These are phyloP conservation scores for Kwoniella europaea DNA, from an alignment of 768 basidiomycete species.

Conservation along the genomic window DNA sequence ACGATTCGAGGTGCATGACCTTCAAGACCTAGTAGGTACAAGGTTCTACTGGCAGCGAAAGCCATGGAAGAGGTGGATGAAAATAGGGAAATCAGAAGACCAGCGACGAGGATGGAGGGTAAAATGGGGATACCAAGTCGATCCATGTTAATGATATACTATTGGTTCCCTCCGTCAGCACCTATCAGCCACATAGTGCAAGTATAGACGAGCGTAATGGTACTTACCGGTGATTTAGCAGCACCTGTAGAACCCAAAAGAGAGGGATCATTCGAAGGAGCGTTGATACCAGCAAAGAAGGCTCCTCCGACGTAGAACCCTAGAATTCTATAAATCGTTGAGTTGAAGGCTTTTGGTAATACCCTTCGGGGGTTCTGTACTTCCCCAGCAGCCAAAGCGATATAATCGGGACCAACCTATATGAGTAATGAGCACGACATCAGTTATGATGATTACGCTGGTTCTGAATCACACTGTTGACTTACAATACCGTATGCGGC, in stretches of 20 bases:
- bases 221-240: conserved; percentile 19
- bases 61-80: conserved; percentile 17
- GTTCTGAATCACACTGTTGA: background rate
- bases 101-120: conserved; percentile 25
- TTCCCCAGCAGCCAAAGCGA: conserved; percentile 18
- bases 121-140: conserved; percentile 17
- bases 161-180: background rate
- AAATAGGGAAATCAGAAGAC: conserved; percentile 19
- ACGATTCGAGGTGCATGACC: conserved; percentile 30
- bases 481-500: conserved; percentile 22
- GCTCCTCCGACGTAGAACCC: conserved; percentile 19
- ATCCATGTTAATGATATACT: conserved; percentile 23
- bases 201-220: background rate
- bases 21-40: conserved; percentile 14
- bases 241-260: conserved; percentile 24
- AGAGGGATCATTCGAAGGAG: conserved; percentile 5
- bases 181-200: background rate
- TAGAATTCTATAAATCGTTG: conserved; percentile 24
- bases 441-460: background rate
- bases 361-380: conserved; percentile 25
- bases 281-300: conserved; percentile 4
- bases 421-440: background rate
- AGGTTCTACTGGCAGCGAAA: conserved; percentile 29
- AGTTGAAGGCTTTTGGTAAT: conserved; percentile 22
- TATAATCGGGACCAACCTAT: conserved; percentile 22